A percentile compares a stretch with the other conserved stretches of the same genome.
Conservation (phyloP, 768 basidiomycete species). For the Roridomyces roridus region DNA sequence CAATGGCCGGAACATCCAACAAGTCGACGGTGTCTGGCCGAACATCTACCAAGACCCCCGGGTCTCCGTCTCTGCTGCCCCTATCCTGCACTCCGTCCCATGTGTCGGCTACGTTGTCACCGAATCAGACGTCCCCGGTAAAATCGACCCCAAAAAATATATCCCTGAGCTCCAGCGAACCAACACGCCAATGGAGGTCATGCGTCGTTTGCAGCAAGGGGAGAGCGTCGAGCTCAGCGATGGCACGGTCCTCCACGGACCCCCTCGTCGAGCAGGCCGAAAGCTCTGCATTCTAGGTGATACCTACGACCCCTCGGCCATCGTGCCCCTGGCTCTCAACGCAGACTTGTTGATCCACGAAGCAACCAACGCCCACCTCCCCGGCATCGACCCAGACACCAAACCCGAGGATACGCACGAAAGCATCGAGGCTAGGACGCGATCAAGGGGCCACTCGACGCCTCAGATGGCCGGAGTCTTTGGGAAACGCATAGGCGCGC, state of each 20-base stretch:
- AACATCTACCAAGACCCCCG: constrained; percentile 63
- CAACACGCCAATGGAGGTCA: constrained; percentile 68
- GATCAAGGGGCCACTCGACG: constrained; percentile 87
- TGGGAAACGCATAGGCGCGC: constrained; percentile 68
- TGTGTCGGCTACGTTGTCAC: constrained; percentile 81
- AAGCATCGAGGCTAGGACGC: constrained; percentile 66
- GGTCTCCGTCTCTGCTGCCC: constrained; percentile 75
- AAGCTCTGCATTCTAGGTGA: constrained; percentile 87
- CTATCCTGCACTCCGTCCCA: constrained; percentile 80
- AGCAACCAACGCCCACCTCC: constrained; percentile 87
- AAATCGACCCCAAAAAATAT: constrained; percentile 72
- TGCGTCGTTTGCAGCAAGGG: constrained; percentile 71
- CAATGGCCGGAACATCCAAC: constrained; percentile 66
- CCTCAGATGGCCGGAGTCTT: constrained; percentile 90
- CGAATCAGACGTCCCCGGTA: constrained; percentile 78
- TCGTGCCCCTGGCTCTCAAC: constrained; percentile 62
- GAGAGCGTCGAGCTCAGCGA: constrained; percentile 68
- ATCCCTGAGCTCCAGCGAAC: constrained; percentile 73
- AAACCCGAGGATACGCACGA: constrained; percentile 68
- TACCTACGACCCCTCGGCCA: constrained; percentile 79
- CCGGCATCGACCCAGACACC: constrained; percentile 62
- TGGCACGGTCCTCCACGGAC: constrained; percentile 75
- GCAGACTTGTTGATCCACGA: constrained; percentile 86
- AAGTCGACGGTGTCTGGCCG: constrained; percentile 66
- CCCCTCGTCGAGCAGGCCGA: constrained; percentile 67